A percentile compares a stretch with the other conserved stretches of the same genome.
Evolutionary conservation across 2,329 filamentous ascomycete species (phyloP).

Genomic region (Bipolaris victoriae): DNA sequence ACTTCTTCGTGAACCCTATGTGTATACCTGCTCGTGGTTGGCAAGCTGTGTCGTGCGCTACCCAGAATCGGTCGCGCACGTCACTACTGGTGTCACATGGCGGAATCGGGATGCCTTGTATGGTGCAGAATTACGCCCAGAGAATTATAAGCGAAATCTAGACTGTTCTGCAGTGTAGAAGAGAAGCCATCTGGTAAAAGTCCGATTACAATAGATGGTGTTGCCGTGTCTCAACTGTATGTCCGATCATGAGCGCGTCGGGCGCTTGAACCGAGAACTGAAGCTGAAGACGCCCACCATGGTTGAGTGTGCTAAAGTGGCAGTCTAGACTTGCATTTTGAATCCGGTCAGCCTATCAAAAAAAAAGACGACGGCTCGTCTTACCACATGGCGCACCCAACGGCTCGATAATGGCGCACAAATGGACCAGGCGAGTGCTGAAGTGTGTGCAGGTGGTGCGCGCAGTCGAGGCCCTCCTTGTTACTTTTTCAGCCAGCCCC

Average conservation of each 20-base stretch:
- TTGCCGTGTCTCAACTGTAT: background rate
- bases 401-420: background rate
- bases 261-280: background rate
- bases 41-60: background rate
- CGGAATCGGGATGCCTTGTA: background rate
- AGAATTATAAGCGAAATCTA: background rate
- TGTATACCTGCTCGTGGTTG: background rate
- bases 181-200: too few species aligned
- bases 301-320: background rate
- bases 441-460: background rate
- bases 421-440: background rate
- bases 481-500: constrained; percentile 5
- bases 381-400: background rate
- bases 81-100: background rate
- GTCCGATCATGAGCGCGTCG: background rate
- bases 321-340: background rate
- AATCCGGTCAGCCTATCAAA: background rate
- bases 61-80: background rate
- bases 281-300: constrained; percentile 1
- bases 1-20: background rate
- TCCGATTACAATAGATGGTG: background rate
- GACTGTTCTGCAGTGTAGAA: background rate
- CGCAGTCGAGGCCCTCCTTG: background rate
- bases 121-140: background rate
- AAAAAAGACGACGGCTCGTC: background rate